Percentiles rank a stretch among this genome's conserved stretches.
phyloP scores from a whole-genome alignment of 2,329 filamentous ascomycete genomes.

The Aureobasidium lini region DNA sequence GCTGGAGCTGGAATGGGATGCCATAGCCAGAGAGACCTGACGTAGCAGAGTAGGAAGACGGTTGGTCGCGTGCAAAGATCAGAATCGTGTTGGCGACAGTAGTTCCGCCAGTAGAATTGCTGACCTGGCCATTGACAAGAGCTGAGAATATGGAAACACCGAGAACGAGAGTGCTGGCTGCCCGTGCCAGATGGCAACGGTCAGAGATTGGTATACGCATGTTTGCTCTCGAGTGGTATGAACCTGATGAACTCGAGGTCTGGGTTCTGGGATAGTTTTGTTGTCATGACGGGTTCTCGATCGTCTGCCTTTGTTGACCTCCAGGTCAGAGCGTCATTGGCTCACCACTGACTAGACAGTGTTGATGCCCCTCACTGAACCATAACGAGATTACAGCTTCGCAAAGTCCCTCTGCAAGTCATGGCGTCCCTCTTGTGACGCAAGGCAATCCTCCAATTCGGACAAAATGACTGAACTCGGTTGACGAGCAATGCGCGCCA shows the following conservation, averaged over 20 bases:
- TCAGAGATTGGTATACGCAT: neutral
- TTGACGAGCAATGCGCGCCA: neutral
- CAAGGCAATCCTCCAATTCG: neutral
- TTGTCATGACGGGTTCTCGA: neutral
- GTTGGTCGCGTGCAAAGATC: constrained; percentile 47
- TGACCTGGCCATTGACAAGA: neutral
- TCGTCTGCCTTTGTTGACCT: neutral
- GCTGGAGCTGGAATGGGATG: constrained; percentile 49
- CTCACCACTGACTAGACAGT: neutral
- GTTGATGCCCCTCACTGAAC: neutral
- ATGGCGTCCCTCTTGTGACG: neutral
- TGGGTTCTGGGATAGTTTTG: neutral
- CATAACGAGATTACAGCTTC: constrained; percentile 3
- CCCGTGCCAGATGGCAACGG: neutral
- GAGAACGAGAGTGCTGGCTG: neutral
- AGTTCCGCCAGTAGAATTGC: constrained; percentile 10
- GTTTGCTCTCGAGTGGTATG: neutral
- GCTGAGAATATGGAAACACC: neutral
- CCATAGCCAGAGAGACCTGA: constrained; percentile 54
- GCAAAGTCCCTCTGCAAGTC: neutral
- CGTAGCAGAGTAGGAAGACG: constrained; percentile 41
- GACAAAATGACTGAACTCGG: no score
- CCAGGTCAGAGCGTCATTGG: neutral
- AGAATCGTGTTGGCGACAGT: constrained; percentile 41
- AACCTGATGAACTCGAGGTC: neutral